A percentile compares a stretch with the other conserved stretches of the same genome.
Evolutionary conservation across 2,329 filamentous ascomycete genomes (phyloP).

Genomic region (Madurella mycetomatis): DNA sequence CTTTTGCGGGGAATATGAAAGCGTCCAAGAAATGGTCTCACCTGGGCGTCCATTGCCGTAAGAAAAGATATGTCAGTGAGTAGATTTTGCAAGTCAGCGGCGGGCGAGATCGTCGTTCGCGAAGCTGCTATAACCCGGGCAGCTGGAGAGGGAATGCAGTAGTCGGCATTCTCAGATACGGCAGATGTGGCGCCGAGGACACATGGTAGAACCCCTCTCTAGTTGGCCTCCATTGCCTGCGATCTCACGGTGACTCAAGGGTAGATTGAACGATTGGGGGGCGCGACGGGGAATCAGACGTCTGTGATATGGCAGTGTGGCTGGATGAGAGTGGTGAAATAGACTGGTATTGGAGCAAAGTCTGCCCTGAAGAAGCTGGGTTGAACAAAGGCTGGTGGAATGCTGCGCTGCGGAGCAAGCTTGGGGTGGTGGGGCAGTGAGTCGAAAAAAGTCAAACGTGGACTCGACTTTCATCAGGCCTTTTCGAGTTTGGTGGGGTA

Average conservation of each 20-base stretch:
- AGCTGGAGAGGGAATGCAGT: conserved; percentile 19
- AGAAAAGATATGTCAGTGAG: conserved; percentile 3
- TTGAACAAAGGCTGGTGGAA: background rate
- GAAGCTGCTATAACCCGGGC: conserved; percentile 29
- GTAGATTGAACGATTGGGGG: background rate
- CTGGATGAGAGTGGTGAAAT: background rate
- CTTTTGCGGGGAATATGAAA: conserved; percentile 14
- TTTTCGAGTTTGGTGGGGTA: background rate
- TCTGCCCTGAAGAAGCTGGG: background rate
- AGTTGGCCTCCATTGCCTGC: conserved; percentile 22
- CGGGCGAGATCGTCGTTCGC: conserved; percentile 5
- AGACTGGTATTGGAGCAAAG: background rate
- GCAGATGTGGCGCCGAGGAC: conserved; percentile 23
- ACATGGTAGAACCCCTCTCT: conserved; percentile 22
- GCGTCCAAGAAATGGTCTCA: conserved; percentile 16
- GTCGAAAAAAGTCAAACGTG: background rate
- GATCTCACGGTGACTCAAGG: background rate
- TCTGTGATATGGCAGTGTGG: background rate
- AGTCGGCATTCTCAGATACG: conserved; percentile 27
- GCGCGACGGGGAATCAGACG: no score
- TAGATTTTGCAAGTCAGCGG: conserved; percentile 4
- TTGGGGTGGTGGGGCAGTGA: background rate
- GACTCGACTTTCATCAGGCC: background rate
- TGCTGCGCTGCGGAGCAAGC: background rate
- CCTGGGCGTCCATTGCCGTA: conserved; percentile 31